Conservation (phyloP, 2,329 filamentous ascomycete species). For the Ilyonectria mors-panacis region DNA sequence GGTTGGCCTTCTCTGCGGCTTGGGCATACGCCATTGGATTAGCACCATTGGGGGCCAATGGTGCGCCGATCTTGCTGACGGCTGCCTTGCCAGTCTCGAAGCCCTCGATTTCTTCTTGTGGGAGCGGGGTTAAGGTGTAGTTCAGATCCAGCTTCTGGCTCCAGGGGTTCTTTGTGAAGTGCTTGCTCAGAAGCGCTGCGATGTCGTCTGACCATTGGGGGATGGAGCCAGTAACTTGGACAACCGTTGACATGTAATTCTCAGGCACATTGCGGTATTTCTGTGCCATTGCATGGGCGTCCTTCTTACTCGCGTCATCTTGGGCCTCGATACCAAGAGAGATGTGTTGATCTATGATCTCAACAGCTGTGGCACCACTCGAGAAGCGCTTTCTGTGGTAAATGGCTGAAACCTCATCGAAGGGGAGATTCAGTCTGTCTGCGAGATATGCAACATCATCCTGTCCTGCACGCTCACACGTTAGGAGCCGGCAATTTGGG, state of each 20-base stretch:
- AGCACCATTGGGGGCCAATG: slow-evolving; percentile 16
- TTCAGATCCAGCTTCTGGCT: slow-evolving; percentile 55
- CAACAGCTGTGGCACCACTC: slow-evolving; percentile 57
- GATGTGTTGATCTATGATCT: slow-evolving; percentile 61
- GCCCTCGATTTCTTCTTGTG: slow-evolving; percentile 51
- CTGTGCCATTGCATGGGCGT: slow-evolving; percentile 52
- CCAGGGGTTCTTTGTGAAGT: slow-evolving; percentile 59
- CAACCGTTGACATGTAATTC: slow-evolving; percentile 59
- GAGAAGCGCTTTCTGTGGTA: slow-evolving; percentile 58
- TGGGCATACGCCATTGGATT: slow-evolving; percentile 44
- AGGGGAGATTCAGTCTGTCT: slow-evolving; percentile 59
- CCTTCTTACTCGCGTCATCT: slow-evolving; percentile 49
- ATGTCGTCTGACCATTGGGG: slow-evolving; percentile 57
- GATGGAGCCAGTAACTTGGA: slow-evolving; percentile 57
- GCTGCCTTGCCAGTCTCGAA: slow-evolving; percentile 40
- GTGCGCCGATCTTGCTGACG: slow-evolving; percentile 22
- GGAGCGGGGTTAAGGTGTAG: slow-evolving; percentile 57
- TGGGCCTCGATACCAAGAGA: slow-evolving; percentile 53
- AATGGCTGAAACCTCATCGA: slow-evolving; percentile 57
- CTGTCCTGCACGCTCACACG: slow-evolving; percentile 43
- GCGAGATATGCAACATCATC: slow-evolving; percentile 62
- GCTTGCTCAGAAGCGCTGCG: slow-evolving; percentile 57
- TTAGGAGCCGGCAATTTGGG: neutral
- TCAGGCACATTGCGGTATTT: slow-evolving; percentile 60
- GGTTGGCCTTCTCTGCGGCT: slow-evolving; percentile 48